Base-by-base conservation (phyloP, 768 basidiomycete genomes). In the Flagelloscypha sp. region DNA sequence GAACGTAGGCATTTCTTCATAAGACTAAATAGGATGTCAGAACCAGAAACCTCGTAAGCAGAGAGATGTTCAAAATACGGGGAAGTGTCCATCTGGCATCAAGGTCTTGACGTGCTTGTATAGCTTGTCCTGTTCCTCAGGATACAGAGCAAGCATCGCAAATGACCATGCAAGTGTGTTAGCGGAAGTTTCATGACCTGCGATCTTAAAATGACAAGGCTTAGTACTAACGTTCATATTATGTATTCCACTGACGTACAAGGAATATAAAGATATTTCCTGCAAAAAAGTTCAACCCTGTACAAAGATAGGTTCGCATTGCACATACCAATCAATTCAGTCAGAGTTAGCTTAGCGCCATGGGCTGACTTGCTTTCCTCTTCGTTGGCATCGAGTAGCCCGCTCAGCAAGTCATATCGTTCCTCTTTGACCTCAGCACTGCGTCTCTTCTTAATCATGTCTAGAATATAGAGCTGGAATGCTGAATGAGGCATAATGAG, bases 231-330 rank as follows among this genome's bases (percentile, higher is more conserved):
- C n/a, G n/a, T n/a, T n/a, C n/a, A n/a, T n/a, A n/a, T n/a, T n/a
- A n/a, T n/a, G n/a, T n/a, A n/a, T n/a, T n/a, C n/a, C n/a, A n/a
- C n/a, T n/a, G n/a, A n/a, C n/a, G n/a, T n/a, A n/a, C n/a, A n/a
- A 79, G 46, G 40, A 68, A 70, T n/a, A 68, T 62, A 35, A 63
- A 70, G 13, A 68, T 59, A 46, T 70, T 70, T 15, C 62, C 66
- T 61, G 31, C 36, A 22, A 35, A 44, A n/a, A n/a, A n/a, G n/a
- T n/a, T n/a, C n/a, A n/a, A n/a, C n/a, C n/a, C n/a, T n/a, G n/a
- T n/a, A n/a, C n/a, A n/a, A n/a, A n/a, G n/a, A n/a, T n/a, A n/a
- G n/a, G n/a, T n/a, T n/a, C n/a, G n/a, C n/a, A n/a, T n/a, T n/a
- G n/a, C n/a, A n/a, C n/a, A n/a, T n/a, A n/a, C n/a, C n/a, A 36